A percentile compares a stretch with the other conserved stretches of the same genome.
phyloP scores from a whole-genome alignment of 345 rosid genomes.

The Populus nigra region DNA sequence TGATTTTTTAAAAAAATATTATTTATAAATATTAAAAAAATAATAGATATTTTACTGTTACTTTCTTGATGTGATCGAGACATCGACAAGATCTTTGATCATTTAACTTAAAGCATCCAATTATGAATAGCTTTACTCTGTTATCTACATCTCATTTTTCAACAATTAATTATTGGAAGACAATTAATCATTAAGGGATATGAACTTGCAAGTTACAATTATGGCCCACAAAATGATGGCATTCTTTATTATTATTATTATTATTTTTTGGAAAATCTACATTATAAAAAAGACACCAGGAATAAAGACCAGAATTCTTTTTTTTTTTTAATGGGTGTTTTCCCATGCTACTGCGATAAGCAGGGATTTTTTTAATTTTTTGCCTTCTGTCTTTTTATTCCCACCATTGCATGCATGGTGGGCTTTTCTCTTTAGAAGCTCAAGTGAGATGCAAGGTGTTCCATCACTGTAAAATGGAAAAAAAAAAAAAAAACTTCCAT shows the following conservation, averaged over 20 bases:
- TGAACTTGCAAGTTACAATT: not conserved
- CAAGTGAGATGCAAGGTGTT: no score
- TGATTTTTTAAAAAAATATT: no score
- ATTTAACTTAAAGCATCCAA: slow-evolving; percentile 3
- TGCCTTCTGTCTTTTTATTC: not conserved
- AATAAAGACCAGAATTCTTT: not conserved
- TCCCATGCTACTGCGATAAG: not conserved
- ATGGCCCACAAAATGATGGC: not conserved
- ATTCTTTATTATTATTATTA: not conserved
- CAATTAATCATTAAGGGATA: not conserved
- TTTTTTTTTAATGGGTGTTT: not conserved
- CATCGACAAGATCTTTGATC: not conserved
- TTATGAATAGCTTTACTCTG: slow-evolving; percentile 5
- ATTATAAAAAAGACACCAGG: not conserved
- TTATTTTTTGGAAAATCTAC: not conserved
- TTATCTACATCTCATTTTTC: not conserved
- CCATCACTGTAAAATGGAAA: no score
- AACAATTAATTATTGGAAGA: not conserved
- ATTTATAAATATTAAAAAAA: no score
- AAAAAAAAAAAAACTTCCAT: no score
- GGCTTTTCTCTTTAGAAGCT: not conserved
- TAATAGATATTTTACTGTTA: no score
- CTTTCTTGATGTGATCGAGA: not conserved
- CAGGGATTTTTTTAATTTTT: not conserved
- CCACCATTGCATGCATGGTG: not conserved